Percentiles rank a stretch among this genome's conserved stretches.
Conservation (phyloP, 352 stramenopile species). For the Phytophthora idaei region DNA sequence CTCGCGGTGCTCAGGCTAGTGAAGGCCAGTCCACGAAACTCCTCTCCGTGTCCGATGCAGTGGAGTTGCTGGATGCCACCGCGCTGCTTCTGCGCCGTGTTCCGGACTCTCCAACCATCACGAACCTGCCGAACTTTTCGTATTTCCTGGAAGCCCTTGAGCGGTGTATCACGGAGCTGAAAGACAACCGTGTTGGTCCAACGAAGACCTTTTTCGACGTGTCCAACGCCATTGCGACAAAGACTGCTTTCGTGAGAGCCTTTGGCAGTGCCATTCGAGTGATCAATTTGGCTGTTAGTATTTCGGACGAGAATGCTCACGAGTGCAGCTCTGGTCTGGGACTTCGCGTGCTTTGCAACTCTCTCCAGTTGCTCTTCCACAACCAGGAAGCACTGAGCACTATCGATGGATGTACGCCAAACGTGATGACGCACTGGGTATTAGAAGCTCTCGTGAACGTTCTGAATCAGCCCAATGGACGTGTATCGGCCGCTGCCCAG, state of each 20-base stretch:
- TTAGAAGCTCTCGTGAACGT: constrained; percentile 84
- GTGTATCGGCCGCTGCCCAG: constrained; percentile 78
- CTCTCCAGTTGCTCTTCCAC: constrained; percentile 76
- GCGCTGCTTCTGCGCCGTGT: constrained; percentile 76
- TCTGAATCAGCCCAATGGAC: constrained; percentile 81
- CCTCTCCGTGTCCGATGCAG: constrained; percentile 70
- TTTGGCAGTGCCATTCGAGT: constrained; percentile 78
- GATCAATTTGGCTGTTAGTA: constrained; percentile 73
- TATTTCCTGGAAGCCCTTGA: constrained; percentile 80
- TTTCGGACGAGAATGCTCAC: constrained; percentile 81
- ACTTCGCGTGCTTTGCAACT: constrained; percentile 75
- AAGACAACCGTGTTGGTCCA: constrained; percentile 49
- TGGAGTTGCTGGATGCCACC: constrained; percentile 75
- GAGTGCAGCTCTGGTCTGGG: constrained; percentile 76
- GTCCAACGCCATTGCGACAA: constrained; percentile 62
- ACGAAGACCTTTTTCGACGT: constrained; percentile 56
- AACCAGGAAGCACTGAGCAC: constrained; percentile 63
- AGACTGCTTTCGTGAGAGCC: constrained; percentile 63
- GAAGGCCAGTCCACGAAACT: constrained; percentile 65
- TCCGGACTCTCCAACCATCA: constrained; percentile 66
- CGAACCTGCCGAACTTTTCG: constrained; percentile 65
- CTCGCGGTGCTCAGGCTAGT: constrained; percentile 43
- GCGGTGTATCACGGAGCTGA: constrained; percentile 80
- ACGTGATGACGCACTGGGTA: constrained; percentile 78
- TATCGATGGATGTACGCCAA: constrained; percentile 66